Evolutionary conservation across 371 early-diverging fungal genomes (phyloP).

Genomic region (Syncephalastrum sp.): DNA sequence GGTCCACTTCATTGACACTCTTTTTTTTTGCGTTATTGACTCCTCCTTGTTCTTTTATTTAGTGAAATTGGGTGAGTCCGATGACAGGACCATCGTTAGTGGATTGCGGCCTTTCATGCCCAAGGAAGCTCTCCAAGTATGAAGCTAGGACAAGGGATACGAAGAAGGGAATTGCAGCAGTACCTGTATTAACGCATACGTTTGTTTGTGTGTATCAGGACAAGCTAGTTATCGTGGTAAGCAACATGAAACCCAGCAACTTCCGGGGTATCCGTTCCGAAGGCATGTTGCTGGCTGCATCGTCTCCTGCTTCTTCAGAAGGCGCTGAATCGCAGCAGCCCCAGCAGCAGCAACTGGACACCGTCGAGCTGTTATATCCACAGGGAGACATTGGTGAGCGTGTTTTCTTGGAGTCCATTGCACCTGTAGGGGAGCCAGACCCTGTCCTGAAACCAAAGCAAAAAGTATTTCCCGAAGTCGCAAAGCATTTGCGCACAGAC

Average conservation of each 20-base stretch:
- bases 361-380: conserved; percentile 48
- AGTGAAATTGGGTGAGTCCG: background rate
- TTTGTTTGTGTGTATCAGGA: conserved; percentile 12
- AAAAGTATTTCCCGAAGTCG: conserved; percentile 52
- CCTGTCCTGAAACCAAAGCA: conserved; percentile 57
- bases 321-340: no score
- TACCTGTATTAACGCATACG: background rate
- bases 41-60: no score
- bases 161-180: background rate
- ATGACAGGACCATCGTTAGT: conserved; percentile 73
- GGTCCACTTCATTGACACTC: conserved; percentile 20
- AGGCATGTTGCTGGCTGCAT: conserved; percentile 62
- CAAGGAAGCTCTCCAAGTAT: conserved; percentile 42
- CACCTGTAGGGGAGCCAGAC: conserved; percentile 15
- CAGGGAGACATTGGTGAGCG: conserved; percentile 41
- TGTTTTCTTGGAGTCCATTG: conserved; percentile 26
- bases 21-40: background rate
- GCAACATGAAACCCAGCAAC: conserved; percentile 61
- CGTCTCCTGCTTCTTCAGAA: background rate
- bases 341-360: conserved; percentile 19
- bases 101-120: conserved; percentile 70
- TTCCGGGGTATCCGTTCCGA: conserved; percentile 60
- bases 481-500: conserved; percentile 33
- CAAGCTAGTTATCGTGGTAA: conserved; percentile 52
- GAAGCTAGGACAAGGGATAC: conserved; percentile 4